Base-by-base conservation (phyloP, 495 filamentous ascomycete genomes). In the Penicillium dipodomyicola region DNA sequence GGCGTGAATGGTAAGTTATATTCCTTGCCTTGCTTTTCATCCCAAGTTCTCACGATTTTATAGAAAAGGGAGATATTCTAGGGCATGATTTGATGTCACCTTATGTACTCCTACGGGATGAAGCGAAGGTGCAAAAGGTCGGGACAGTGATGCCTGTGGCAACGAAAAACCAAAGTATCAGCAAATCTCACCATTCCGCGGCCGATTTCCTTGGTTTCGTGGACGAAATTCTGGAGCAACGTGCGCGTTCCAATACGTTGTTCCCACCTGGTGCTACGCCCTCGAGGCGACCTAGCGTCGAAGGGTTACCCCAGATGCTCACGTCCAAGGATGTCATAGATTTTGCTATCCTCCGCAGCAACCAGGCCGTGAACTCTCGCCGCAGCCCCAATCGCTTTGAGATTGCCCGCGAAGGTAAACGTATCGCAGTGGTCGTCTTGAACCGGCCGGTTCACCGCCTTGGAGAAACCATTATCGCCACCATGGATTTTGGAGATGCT, bases 71-170 rank as follows among this genome's bases (percentile, higher is more conserved):
- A 60, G 80, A 86, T 49, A 77, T 88, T n/a, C 68, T 87, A 22
- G 83, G 84, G 12, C 94, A 98, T 65, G 91, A 98, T 68, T 77
- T 98, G 23, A 95, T 97, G 88, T 84, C 86, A 20, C 94, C 94
- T 0, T 94, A 96, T 69, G 90, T 96, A 43, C 79, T 97, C 53
- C 82, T 98, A 42, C 86, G 88, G 32, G 92, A 96, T 61, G 84
- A 89, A 71, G 94, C 94, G 59, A 71, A 74, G 66, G 76, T 71
- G 20, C 71, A 74, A 50, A 72, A 73, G 49, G 48, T 72, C 44
- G 68, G 60, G 4, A 58, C 69, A 6, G 56, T 37, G 19, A 57
- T 62, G 3, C 63, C 61, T 0, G 52, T 67, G 19, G 11, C 29
- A 41, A 4, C 54, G n/a, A 77, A 76, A 29, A 61, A 66, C 8